These are phyloP conservation scores for Hypoxylon sp. DNA, from an alignment of 2,329 filamentous ascomycete genomes.

Conservation along the genomic window DNA sequence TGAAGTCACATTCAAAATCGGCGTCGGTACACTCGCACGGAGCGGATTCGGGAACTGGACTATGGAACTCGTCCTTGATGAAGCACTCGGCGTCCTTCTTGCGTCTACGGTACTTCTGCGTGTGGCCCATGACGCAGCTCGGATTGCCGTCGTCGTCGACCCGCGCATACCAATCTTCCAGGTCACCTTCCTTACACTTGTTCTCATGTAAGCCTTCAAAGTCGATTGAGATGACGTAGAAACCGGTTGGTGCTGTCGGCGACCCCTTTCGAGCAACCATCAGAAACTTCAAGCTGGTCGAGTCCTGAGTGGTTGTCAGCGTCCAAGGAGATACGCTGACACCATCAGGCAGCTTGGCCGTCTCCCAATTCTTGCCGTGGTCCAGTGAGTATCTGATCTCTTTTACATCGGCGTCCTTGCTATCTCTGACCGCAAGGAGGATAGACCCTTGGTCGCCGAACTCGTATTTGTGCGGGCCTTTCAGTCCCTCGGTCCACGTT, in stretches of 20 bases:
- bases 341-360: constrained; percentile 70
- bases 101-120: constrained; percentile 82
- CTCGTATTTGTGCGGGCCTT: constrained; percentile 92
- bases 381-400: constrained; percentile 81
- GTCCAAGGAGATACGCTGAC: constrained; percentile 74
- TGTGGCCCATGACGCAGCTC: constrained; percentile 95
- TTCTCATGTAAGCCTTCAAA: constrained; percentile 82
- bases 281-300: constrained; percentile 90
- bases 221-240: constrained; percentile 78
- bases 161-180: constrained; percentile 89
- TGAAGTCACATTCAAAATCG: constrained; percentile 97
- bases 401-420: constrained; percentile 64
- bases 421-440: constrained; percentile 82
- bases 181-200: constrained; percentile 78
- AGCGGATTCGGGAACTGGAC: constrained; percentile 73
- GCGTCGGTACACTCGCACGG: constrained; percentile 80
- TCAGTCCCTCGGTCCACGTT: constrained; percentile 78
- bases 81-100: constrained; percentile 92
- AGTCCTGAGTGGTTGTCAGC: constrained; percentile 89
- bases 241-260: constrained; percentile 57
- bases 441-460: constrained; percentile 94
- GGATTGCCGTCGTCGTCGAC: constrained; percentile 80
- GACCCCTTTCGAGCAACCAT: constrained; percentile 70
- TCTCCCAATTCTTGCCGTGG: constrained; percentile 85
- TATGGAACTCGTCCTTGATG: constrained; percentile 83